Conservation (phyloP, 371 early-diverging fungal genomes). For the Funneliformis caledonium region DNA sequence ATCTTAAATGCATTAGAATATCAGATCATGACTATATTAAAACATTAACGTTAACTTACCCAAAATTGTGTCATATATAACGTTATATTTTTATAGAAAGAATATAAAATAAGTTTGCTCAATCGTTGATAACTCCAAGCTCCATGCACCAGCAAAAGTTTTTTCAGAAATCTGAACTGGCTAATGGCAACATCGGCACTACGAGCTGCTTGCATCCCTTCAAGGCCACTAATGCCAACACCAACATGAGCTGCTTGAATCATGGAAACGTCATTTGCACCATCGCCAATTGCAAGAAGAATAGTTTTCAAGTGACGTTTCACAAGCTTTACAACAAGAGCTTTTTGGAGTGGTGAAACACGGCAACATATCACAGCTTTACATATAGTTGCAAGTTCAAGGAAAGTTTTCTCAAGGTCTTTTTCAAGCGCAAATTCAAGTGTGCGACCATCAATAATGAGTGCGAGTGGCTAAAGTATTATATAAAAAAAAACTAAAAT, state of each 20-base stretch:
- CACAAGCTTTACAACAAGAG: conserved; percentile 89
- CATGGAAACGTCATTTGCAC: conserved; percentile 99
- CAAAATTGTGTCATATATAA: conserved; percentile 97
- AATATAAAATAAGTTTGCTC: conserved; percentile 86
- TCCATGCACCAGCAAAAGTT: conserved; percentile 92
- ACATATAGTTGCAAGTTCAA: conserved; percentile 79
- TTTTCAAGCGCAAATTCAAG: conserved; percentile 74
- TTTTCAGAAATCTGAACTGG: conserved; percentile 89
- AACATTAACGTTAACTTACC: conserved; percentile 54
- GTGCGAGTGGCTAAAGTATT: conserved; percentile 60
- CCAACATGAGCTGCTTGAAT: conserved; percentile 97
- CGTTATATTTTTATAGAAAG: conserved; percentile 96
- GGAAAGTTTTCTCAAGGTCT: conserved; percentile 70
- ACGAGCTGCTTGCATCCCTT: conserved; percentile 97
- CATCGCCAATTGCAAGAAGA: conserved; percentile 94
- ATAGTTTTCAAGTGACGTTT: conserved; percentile 77
- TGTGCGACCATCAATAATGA: conserved; percentile 75
- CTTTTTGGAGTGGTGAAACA: conserved; percentile 94
- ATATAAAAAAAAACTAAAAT: conserved; percentile 29
- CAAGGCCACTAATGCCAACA: conserved; percentile 96
- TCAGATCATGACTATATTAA: background rate
- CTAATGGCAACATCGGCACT: conserved; percentile 96
- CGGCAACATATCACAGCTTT: conserved; percentile 92
- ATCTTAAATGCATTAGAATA: background rate
- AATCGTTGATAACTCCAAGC: conserved; percentile 93